A percentile compares a stretch with the other conserved stretches of the same genome.
Conservation (phyloP, 2,329 filamentous ascomycete genomes). For the Claviceps maximensis region DNA sequence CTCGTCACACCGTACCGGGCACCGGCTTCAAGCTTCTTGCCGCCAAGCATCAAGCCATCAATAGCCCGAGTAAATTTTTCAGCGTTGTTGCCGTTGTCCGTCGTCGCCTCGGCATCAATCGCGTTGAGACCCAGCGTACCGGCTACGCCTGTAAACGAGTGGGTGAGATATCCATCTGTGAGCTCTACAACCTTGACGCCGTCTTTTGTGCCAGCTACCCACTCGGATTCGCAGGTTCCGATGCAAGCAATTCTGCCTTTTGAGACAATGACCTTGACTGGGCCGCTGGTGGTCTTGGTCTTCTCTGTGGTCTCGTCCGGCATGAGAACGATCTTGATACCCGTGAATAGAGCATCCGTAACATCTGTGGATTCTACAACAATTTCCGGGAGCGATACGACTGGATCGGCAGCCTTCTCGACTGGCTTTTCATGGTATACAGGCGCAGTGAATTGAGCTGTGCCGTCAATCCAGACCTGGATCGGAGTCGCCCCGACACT, state of each 20-base stretch:
- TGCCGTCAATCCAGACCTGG: conserved; percentile 52
- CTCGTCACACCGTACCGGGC: conserved; percentile 44
- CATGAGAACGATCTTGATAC: conserved; percentile 39
- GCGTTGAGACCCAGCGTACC: conserved; percentile 48
- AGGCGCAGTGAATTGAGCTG: conserved; percentile 37
- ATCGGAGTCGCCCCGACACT: conserved; percentile 45
- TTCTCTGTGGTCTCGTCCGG: conserved; percentile 24
- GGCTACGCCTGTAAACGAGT: conserved; percentile 47
- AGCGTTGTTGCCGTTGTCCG: conserved; percentile 35
- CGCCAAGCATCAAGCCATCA: conserved; percentile 41
- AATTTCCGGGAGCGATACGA: conserved; percentile 27
- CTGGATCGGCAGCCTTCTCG: conserved; percentile 23
- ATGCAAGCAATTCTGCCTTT: conserved; percentile 43
- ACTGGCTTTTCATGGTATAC: conserved; percentile 40
- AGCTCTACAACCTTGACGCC: conserved; percentile 31
- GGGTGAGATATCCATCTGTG: conserved; percentile 45
- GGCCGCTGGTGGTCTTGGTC: conserved; percentile 11
- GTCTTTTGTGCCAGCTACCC: conserved; percentile 22
- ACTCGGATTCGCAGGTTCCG: conserved; percentile 35
- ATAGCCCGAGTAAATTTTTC: conserved; percentile 42
- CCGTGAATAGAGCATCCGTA: conserved; percentile 39
- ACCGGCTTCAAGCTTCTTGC: conserved; percentile 40
- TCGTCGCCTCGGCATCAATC: conserved; percentile 43
- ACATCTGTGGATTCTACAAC: conserved; percentile 26
- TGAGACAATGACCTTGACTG: conserved; percentile 36